Evolutionary conservation across 2,329 filamentous ascomycete genomes (phyloP), one percentile per base, ranked within the genome.

Genomic region (Chaetothyriales sp.): DNA sequence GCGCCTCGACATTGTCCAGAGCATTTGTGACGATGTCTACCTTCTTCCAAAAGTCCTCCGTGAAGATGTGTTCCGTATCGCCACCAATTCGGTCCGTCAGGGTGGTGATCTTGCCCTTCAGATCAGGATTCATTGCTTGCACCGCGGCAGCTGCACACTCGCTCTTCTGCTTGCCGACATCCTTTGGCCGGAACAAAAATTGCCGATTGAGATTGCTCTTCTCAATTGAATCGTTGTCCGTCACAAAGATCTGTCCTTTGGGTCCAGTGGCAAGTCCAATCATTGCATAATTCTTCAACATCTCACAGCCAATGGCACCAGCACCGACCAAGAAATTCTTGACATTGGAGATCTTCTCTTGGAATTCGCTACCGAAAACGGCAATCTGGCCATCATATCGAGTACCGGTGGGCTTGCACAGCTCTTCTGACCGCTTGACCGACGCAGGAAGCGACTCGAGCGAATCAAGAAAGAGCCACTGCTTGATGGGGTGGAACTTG

Each of bases 201-300:
- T 98, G 92, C 44, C 92, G 80, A 74, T 98, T 98, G 49, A 98
- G 75, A 66, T 98, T 98, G 73, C 90, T 97, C 79, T 90, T 95
- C 72, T 98, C 92, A 61, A 98, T 98, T 51, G 89, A 89, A 65
- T 98, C 92, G 82, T 95, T 97, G 66, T 98, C 92, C 13, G 94
- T 97, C 48, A 98, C 86, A 53, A 75, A 87, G 63, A 98, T 94
- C 68, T 85, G 85, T 62, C 92, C 92, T 47, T 89, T 79, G 2
- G 88, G 86, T 3, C 92, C 92, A 46, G 86, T 86, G 45, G 85
- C 90, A 28, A 98, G 75, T 60, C 92, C 92, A 67, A 97, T 94
- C 89, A 98, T 94, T 37, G 94, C 90, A 89, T 92, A 98, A 69
- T 97, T 97, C 80, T 98, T 98, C 60, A 98, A 74, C 85, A 97